phyloP scores from a whole-genome alignment of 139 green algal species.

The Tetraselmis chui region DNA sequence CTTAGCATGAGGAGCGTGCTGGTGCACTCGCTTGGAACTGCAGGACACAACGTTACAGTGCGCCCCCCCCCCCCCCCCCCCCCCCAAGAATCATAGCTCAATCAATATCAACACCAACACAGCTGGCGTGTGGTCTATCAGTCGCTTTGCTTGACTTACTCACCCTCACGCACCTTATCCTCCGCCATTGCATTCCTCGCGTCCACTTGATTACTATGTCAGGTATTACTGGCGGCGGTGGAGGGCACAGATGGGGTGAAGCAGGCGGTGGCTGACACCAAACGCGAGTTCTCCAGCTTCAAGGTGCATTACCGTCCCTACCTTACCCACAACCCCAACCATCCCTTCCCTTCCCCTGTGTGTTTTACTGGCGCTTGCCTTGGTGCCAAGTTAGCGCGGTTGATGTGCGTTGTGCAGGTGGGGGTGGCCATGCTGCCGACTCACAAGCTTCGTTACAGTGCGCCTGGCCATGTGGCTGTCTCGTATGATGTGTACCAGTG shows the following conservation, averaged over 20 bases:
- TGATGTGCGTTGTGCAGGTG: background rate
- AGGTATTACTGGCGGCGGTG: background rate
- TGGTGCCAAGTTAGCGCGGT: too few species aligned
- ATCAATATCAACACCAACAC: too few species aligned
- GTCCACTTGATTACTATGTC: background rate
- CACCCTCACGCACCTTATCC: background rate
- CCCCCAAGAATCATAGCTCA: background rate
- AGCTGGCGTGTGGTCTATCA: too few species aligned
- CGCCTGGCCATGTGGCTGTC: background rate
- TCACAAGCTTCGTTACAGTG: background rate
- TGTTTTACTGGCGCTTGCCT: too few species aligned
- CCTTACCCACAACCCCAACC: background rate
- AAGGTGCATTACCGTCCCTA: background rate
- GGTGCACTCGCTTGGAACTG: background rate
- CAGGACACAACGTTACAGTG: background rate
- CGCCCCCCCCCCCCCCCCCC: too few species aligned
- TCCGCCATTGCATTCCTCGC: too few species aligned
- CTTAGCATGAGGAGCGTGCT: background rate
- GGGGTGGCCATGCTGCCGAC: background rate
- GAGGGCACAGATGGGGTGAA: background rate
- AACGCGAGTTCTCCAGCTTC: background rate
- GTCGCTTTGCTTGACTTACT: background rate
- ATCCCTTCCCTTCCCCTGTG: too few species aligned
- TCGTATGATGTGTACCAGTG: background rate
- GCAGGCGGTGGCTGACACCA: background rate